phyloP scores from a whole-genome alignment of 2,329 filamentous ascomycete genomes.

The Fusarium gaditjirri region DNA sequence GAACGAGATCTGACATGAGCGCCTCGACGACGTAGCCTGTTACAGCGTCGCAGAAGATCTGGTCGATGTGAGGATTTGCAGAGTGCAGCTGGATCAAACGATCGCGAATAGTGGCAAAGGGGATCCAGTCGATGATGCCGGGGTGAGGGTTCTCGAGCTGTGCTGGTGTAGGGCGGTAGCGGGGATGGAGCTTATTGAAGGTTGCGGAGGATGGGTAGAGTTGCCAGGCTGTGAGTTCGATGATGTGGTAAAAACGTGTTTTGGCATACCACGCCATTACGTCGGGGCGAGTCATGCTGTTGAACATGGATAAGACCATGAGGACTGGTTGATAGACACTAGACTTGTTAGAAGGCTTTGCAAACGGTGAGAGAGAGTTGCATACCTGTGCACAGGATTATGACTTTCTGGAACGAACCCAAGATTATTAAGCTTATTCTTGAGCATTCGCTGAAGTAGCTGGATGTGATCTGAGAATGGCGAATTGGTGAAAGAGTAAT shows the following conservation, averaged over 20 bases:
- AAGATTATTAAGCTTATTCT: constrained; percentile 37
- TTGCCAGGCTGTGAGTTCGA: constrained; percentile 50
- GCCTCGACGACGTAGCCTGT: constrained; percentile 48
- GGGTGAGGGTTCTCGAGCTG: constrained; percentile 44
- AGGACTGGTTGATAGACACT: constrained; percentile 46
- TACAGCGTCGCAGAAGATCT: constrained; percentile 49
- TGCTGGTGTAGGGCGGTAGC: constrained; percentile 44
- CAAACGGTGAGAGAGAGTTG: neutral
- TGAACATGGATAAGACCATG: constrained; percentile 49
- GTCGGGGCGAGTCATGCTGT: constrained; percentile 49
- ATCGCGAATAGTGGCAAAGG: constrained; percentile 46
- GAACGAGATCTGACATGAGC: constrained; percentile 44
- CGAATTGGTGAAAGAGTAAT: constrained; percentile 44
- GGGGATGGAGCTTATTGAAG: constrained; percentile 42
- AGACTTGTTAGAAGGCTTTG: neutral
- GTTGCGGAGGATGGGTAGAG: constrained; percentile 44
- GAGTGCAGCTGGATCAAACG: constrained; percentile 45
- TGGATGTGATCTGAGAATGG: constrained; percentile 48
- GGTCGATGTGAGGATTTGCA: constrained; percentile 47
- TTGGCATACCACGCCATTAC: constrained; percentile 55
- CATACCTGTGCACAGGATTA: constrained; percentile 29
- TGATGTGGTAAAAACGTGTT: constrained; percentile 49
- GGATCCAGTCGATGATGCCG: constrained; percentile 47
- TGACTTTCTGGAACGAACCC: constrained; percentile 25
- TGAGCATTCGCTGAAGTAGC: constrained; percentile 40